Conservation (phyloP, 805 yeast species). For the Sungouiozyma ichnusensis region DNA sequence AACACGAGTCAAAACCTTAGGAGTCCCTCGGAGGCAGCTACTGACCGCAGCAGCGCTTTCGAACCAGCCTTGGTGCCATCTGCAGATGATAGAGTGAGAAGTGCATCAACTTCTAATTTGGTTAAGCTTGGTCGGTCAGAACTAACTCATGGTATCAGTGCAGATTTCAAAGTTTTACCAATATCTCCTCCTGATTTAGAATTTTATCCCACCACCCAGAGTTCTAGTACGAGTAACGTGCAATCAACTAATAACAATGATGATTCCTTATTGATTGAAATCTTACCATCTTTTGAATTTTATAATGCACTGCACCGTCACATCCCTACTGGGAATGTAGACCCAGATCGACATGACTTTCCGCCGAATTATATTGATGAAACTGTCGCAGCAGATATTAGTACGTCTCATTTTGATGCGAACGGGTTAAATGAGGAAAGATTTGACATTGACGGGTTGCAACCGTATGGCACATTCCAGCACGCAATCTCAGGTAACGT, state of each 20-base stretch:
- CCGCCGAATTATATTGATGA: conserved; percentile 30
- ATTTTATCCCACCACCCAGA: background rate
- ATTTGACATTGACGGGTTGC: conserved; percentile 6
- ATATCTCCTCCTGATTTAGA: conserved; percentile 3
- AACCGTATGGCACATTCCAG: conserved; percentile 15
- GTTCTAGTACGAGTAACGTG: background rate
- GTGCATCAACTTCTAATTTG: conserved; percentile 12
- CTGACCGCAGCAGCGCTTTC: background rate
- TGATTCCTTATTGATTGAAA: conserved; percentile 32
- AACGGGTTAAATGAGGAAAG: background rate
- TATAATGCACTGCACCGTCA: conserved; percentile 38
- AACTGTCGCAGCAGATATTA: conserved; percentile 1
- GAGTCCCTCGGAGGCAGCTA: background rate
- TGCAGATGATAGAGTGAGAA: conserved; percentile 4
- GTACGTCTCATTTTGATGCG: background rate
- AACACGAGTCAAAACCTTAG: background rate
- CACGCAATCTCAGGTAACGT: conserved; percentile 5
- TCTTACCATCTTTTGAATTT: conserved; percentile 62
- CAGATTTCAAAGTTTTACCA: conserved; percentile 2
- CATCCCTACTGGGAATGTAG: conserved; percentile 32
- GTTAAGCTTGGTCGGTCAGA: conserved; percentile 9
- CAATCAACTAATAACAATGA: conserved; percentile 4
- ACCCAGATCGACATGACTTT: conserved; percentile 22
- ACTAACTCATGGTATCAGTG: conserved; percentile 6
- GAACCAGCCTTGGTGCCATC: background rate